Base-by-base conservation (phyloP, 2,329 filamentous ascomycete genomes). In the Colletotrichum paranaense region DNA sequence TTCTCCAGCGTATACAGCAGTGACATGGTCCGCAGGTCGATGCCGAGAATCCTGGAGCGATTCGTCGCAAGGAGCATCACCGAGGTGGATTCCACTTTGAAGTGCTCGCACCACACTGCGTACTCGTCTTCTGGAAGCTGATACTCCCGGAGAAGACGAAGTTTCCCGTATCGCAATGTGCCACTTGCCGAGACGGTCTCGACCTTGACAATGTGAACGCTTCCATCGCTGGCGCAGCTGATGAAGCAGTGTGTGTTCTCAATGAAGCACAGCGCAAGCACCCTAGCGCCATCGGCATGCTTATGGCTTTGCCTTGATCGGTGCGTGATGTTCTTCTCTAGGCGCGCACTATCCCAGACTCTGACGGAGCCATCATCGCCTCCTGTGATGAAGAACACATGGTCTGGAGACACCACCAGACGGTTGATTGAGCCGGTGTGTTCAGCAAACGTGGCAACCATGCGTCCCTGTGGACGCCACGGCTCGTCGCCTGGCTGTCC, bases 181-280 rank as follows among this genome's bases (percentile, higher is more conserved):
- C 83, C 82, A 67, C 81, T 84, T 24, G 84, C 81, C 4, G 82
- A 78, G 7, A 83, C 80, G 1, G 87, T 88, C 70, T 91, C 89
- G n/a, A 97, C 92, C 79, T 95, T 95, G 74, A 98, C 93, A 2
- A 97, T 94, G 79, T 97, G 93, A 11, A 99, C 92, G 77, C 92
- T 96, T 26, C 97, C 97, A 81, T 99, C 95, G 59, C 90, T 95
- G 5, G 94, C 95, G 65, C 94, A 97, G 79, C 94, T 97, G 74
- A 98, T 88, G 80, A 99, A 98, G 26, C 94, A 95, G 81, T 98
- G 95, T 0, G 95, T 98, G 76, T 95, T 94, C 79, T 98, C 95
- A 52, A 99, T 91, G 80, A 99, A 98, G 77, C 94, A 95, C 26
- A 99, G 82, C 16, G 94, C 92, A 35, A 94, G 92, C 2, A 98